Conservation (phyloP, 306 rosid genomes). For the Prunus mume region DNA sequence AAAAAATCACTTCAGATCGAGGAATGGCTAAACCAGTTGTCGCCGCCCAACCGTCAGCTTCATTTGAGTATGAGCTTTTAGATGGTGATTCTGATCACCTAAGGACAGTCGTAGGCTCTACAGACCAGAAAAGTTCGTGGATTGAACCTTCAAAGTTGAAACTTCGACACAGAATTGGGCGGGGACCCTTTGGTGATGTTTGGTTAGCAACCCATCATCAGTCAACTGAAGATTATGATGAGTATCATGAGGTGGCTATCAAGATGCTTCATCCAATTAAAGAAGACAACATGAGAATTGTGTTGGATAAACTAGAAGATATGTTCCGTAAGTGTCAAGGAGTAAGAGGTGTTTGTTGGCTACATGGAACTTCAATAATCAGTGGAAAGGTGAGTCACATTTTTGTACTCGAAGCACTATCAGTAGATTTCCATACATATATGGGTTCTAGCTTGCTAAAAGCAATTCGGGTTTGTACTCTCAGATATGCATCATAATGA, state of each 20-base stretch:
- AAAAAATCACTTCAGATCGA: constrained; percentile 31
- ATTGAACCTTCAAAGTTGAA: constrained; percentile 76
- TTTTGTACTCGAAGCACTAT: constrained; percentile 7
- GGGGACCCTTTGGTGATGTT: constrained; percentile 89
- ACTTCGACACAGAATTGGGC: constrained; percentile 83
- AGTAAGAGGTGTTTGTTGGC: constrained; percentile 45
- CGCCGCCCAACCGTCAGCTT: constrained; percentile 36
- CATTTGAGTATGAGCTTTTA: constrained; percentile 70
- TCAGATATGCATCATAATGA: constrained; percentile 80
- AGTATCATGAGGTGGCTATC: constrained; percentile 84
- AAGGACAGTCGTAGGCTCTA: constrained; percentile 45
- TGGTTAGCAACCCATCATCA: constrained; percentile 94
- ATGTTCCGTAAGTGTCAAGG: constrained; percentile 60
- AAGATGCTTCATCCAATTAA: constrained; percentile 67
- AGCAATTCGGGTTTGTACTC: constrained; percentile 13
- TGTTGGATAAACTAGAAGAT: constrained; percentile 57
- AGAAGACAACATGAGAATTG: constrained; percentile 60
- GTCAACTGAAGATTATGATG: constrained; percentile 71
- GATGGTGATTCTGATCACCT: constrained; percentile 51
- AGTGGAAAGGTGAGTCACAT: constrained; percentile 62
- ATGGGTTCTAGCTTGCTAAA: constrained; percentile 21
- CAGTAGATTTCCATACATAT: constrained; percentile 8
- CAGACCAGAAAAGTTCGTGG: constrained; percentile 51
- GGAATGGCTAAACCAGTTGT: constrained; percentile 60
- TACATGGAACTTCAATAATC: constrained; percentile 68